Base-by-base conservation (phyloP, 176 grass and related monocot species). In the Hordeum vulgare region DNA sequence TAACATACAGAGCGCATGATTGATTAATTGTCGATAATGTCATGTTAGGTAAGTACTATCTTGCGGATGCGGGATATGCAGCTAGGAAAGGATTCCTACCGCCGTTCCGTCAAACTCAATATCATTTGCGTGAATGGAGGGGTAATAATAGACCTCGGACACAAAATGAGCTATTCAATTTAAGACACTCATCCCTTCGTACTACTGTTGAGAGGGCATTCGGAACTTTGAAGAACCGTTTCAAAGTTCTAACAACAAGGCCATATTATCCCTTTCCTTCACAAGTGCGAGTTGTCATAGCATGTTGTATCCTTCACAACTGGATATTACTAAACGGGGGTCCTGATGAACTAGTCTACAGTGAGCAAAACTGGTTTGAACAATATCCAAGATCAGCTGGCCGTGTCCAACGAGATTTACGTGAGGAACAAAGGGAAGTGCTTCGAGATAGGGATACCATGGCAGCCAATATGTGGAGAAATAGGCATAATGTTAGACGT, bases 251-350 rank as follows among this genome's bases (percentile, higher is more conserved):
- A 0, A 67, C 60, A 37, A 59, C 23, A 5, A 57, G 49, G 31
- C 53, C 51, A n/a, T 85, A 69, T 33, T 78, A 67, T 29, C 74
- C 83, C 1, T 85, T 69, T 34, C 20, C 11, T 57, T 42, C 37
- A 7, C 45, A 78, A 67, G 74, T 69, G 3, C 1, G 29, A 24
- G 21, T 61, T 34, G 23, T 62, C 25, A 44, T 79, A 31, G 62
- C 61, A 44, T 85, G 72, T 14, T 84, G 44, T 15, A 77, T 84
- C n/a, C 18, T 84, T 35, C 59, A 77, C n/a, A 41, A 84, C 21
- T 66, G 73, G 61, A 77, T 77, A 18, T 26, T 77, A 15, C 34
- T 29, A 49, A 45, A 76, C 41, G 42, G 61, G 0, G 13, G 59
- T 2, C 60, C 60, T 65, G 60, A 79, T 33, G 15, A 62, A 44